A percentile compares a stretch with the other conserved stretches of the same genome.
phyloP scores from a whole-genome alignment of 176 grass and related monocot genomes.

The Carex littledalei region DNA sequence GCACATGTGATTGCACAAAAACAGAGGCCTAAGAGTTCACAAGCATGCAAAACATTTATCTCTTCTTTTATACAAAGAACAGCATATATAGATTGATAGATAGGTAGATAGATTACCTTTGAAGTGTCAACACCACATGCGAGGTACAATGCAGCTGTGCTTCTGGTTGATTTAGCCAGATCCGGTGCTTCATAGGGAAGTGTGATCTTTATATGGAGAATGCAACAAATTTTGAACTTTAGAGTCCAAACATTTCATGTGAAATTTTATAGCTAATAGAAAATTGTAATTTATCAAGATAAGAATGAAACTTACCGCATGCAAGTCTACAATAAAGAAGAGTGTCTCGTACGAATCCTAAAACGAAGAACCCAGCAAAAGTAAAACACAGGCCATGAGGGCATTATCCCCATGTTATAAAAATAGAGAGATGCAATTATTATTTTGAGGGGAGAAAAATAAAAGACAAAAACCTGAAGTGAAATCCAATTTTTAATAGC shows the following conservation, averaged over 20 bases:
- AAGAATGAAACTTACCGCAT: conserved; percentile 54
- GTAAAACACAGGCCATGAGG: not conserved
- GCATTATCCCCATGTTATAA: not conserved
- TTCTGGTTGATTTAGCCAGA: conserved; percentile 89
- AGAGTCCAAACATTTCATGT: not conserved
- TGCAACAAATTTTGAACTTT: not conserved
- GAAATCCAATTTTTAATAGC: conserved; percentile 97
- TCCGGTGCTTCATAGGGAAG: conserved; percentile 73
- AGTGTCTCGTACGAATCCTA: conserved; percentile 94
- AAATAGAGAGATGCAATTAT: not conserved
- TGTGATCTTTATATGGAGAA: conserved; percentile 56
- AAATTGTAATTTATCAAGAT: conserved; percentile 22
- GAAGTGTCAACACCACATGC: conserved; percentile 88
- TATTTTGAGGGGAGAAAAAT: not conserved
- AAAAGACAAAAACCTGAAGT: conserved; percentile 60
- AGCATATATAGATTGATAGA: not conserved
- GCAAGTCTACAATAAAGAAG: conserved; percentile 97
- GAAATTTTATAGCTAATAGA: not conserved
- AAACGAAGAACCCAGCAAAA: conserved; percentile 15
- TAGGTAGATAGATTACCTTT: conserved; percentile 52
- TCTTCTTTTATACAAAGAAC: conserved; percentile 10
- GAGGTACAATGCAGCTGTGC: conserved; percentile 89
- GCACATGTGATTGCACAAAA: conserved; percentile 96
- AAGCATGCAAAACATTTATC: conserved; percentile 20
- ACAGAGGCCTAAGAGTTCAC: conserved; percentile 64